phyloP scores from a whole-genome alignment of 768 basidiomycete genomes.

The Serendipita sp. region DNA sequence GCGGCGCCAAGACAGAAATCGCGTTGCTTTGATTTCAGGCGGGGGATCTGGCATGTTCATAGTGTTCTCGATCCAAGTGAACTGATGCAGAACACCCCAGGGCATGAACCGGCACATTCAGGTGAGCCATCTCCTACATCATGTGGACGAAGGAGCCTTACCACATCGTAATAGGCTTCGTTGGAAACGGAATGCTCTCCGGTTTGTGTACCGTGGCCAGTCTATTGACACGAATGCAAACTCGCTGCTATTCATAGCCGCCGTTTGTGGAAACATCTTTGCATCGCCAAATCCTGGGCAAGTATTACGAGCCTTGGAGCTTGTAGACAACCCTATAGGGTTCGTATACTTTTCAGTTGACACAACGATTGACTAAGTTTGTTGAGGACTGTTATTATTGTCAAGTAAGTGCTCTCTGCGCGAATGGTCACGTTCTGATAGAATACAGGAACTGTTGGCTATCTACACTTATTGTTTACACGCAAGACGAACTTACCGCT shows the following conservation, averaged over 20 bases:
- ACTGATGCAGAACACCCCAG: too few relatives aligned
- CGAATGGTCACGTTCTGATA: too few relatives aligned
- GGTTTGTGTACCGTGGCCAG: slow-evolving; percentile 24
- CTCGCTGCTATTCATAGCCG: slow-evolving; percentile 25
- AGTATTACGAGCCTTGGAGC: slow-evolving; percentile 64
- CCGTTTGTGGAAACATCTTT: slow-evolving; percentile 80
- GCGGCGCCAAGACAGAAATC: slow-evolving; percentile 37
- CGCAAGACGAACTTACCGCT: slow-evolving; percentile 51
- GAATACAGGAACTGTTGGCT: slow-evolving; percentile 6
- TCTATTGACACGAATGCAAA: not conserved
- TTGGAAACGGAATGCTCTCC: slow-evolving; percentile 64
- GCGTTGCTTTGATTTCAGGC: slow-evolving; percentile 67
- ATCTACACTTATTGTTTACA: not conserved
- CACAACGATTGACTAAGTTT: not conserved
- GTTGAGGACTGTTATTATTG: slow-evolving; percentile 59
- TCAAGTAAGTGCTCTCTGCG: slow-evolving; percentile 61
- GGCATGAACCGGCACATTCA: slow-evolving; percentile 86
- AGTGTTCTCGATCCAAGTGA: too few relatives aligned
- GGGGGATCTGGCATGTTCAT: slow-evolving; percentile 76
- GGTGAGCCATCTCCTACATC: slow-evolving; percentile 20
- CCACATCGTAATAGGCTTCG: not conserved
- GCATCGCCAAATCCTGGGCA: slow-evolving; percentile 81
- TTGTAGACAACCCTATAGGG: slow-evolving; percentile 61
- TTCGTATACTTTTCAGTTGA: slow-evolving; percentile 18
- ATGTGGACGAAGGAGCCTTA: not conserved